Base-by-base conservation (phyloP, 352 stramenopile genomes). In the Globisporangium paroecandrum region DNA sequence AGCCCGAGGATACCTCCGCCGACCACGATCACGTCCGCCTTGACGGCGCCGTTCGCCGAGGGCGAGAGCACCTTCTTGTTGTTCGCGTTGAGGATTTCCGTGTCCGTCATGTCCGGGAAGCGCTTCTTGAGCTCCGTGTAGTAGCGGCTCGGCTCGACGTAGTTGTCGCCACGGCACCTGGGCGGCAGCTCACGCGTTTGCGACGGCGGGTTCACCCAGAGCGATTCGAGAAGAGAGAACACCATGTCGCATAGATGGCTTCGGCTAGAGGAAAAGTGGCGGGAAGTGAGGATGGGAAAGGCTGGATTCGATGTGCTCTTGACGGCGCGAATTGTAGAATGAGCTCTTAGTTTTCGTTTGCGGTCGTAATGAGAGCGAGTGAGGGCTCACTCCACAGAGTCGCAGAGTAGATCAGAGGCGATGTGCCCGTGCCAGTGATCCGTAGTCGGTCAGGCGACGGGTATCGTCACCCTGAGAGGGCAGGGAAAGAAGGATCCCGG, bases 101-200 rank as follows among this genome's bases (percentile, higher is more conserved):
- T 34, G 51, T 57, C 51, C 3, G 51, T 57, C 51, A 57, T 57
- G 22, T 57, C 51, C 6, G 51, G 51, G 51, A 57, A 57, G 51
- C 51, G 51, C 51, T 32, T 3, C 51, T 20, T 15, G 8, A 57
- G 22, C 51, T 57, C 51, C 3, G 22, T 57, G 51, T 57, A 57
- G 22, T 57, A 57, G 51, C 22, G 22, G 22, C 51, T 57, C 22
- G 51, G 51, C 51, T 57, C 10, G 22, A 57, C 22, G 22, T 32
- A 27, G 51, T 3, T 20, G 51, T 57, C 51, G 10, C 27, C 51
- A 6, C 51, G 51, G 3, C 51, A 57, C 12, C 12, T 57, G 3
- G 51, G 51, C 6, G 51, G 51, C 22, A 57, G 51, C 51, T 57
- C 22, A n/a, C 15, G 51, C 22, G 51, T 27, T 8, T 15, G 22